These are phyloP conservation scores for Balakata baccata DNA, from an alignment of 345 rosid species.

Conservation along the genomic window DNA sequence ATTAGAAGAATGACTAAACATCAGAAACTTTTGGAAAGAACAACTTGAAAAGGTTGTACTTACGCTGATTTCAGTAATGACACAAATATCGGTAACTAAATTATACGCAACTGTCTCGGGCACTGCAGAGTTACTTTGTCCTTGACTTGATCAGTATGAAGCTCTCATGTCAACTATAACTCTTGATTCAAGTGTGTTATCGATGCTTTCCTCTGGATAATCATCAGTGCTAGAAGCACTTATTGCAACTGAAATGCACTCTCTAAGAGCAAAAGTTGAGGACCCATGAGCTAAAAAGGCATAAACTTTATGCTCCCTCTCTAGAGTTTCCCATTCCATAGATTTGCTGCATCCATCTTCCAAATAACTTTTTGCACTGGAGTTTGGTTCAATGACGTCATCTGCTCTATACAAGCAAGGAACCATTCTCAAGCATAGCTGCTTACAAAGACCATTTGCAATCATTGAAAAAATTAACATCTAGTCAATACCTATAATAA, in stretches of 20 bases:
- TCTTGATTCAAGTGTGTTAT: conserved; percentile 58
- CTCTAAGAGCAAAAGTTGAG: conserved; percentile 33
- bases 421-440: conserved; percentile 63
- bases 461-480: conserved; percentile 46
- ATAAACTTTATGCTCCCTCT: conserved; percentile 67
- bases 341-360: conserved; percentile 54
- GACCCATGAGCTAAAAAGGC: conserved; percentile 55
- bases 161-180: conserved; percentile 46
- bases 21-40: not conserved
- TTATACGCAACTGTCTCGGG: conserved; percentile 83
- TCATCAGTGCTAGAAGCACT: conserved; percentile 92
- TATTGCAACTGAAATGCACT: conserved; percentile 58
- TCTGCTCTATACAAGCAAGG: conserved; percentile 49
- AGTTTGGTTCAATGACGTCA: conserved; percentile 40
- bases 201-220: conserved; percentile 69
- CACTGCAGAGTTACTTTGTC: conserved; percentile 56
- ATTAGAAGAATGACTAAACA: not conserved
- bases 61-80: conserved; percentile 61
- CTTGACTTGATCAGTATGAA: conserved; percentile 94
- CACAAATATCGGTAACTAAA: conserved; percentile 59
- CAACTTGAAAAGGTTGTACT: conserved; percentile 81
- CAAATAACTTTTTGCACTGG: conserved; percentile 14
- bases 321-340: conserved; percentile 42
- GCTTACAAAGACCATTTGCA: conserved; percentile 53
- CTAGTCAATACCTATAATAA: conserved; percentile 1